Evolutionary conservation across 2,329 filamentous ascomycete genomes (phyloP).

Genomic region (Sordariomycetes sp.): DNA sequence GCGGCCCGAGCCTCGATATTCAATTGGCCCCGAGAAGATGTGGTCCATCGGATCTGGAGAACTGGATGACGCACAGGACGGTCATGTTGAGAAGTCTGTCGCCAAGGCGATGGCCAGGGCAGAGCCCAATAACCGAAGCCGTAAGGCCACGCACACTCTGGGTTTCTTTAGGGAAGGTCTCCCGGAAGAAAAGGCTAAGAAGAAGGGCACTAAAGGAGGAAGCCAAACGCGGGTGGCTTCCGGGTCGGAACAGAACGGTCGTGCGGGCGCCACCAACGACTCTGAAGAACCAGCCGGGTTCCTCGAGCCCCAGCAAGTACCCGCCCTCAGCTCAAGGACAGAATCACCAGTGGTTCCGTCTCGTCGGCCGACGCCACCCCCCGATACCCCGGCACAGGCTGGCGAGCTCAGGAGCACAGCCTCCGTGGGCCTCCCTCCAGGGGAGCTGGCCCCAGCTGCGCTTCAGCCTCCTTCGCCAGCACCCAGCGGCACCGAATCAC

Average conservation of each 20-base stretch:
- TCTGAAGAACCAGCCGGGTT: not conserved
- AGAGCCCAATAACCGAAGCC: slow-evolving; percentile 50
- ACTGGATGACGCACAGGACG: slow-evolving; percentile 31
- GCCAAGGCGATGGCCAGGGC: slow-evolving; percentile 45
- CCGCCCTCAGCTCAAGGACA: not conserved
- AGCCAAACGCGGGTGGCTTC: not conserved
- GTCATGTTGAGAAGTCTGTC: slow-evolving; percentile 52
- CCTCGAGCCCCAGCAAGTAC: not conserved
- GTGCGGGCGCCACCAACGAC: not conserved
- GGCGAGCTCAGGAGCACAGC: not conserved
- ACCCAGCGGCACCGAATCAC: slow-evolving; percentile 15
- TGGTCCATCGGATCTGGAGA: slow-evolving; percentile 49
- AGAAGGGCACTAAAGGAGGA: slow-evolving; percentile 27
- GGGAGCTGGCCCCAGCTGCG: not conserved
- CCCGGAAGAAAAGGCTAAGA: slow-evolving; percentile 40
- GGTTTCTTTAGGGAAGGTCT: slow-evolving; percentile 55
- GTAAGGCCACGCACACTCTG: slow-evolving; percentile 54
- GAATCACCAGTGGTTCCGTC: not conserved
- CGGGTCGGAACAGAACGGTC: not conserved
- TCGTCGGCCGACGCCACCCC: not conserved
- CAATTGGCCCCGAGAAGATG: slow-evolving; percentile 36
- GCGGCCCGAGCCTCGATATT: slow-evolving; percentile 7
- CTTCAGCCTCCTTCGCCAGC: slow-evolving; percentile 2
- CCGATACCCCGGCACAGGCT: not conserved
- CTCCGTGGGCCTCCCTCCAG: not conserved